Evolutionary conservation across 192 early-diverging fungal species (phyloP), one percentile per base, ranked within the genome.

Genomic region (Linderina pennispora): DNA sequence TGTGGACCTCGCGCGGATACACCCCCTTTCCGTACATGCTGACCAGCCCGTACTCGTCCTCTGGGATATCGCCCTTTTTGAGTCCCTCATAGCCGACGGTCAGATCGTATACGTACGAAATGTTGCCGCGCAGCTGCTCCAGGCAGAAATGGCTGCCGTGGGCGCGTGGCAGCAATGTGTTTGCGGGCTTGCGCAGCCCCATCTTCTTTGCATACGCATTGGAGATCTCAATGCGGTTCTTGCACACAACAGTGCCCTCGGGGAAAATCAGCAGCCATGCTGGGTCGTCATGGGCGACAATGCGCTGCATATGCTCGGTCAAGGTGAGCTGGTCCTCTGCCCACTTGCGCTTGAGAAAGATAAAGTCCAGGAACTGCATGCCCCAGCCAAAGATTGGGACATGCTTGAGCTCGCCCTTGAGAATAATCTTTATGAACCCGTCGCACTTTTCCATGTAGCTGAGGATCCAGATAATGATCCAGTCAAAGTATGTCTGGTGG

Each of bases 221-320:
- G 8, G 83, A 87, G 14, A 80, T 81, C 40, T 65, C 74, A 5
- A 80, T 78, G 35, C 87, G 90, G 41, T 80, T 78, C 18, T 81
- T 60, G 25, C 90, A 90, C 23, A 91, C 77, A 10, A 93, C 82
- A 13, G 95, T 98, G 44, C 95, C 96, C 67, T 98, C 96, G 0
- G 96, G 96, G 72, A 93, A 98, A 16, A 98, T 79, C 15, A 95
- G 74, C 19, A 98, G 79, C 93, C 89, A 92, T 32, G 91, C 69
- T 14, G 92, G 92, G 19, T 81, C 66, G 24, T 82, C 65, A 8
- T 63, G 65, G 9, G 62, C 54, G 43, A 83, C 65, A 11, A 79
- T 80, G 25, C 57, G 59, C 36, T 49, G 41, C 51, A 87, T 64
- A 36, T 84, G 85, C 3, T 72, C 48, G 28, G 62, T 45, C 53